Conservation (phyloP, 2,329 filamentous ascomycete species). For the Biscogniauxia mediterranea region DNA sequence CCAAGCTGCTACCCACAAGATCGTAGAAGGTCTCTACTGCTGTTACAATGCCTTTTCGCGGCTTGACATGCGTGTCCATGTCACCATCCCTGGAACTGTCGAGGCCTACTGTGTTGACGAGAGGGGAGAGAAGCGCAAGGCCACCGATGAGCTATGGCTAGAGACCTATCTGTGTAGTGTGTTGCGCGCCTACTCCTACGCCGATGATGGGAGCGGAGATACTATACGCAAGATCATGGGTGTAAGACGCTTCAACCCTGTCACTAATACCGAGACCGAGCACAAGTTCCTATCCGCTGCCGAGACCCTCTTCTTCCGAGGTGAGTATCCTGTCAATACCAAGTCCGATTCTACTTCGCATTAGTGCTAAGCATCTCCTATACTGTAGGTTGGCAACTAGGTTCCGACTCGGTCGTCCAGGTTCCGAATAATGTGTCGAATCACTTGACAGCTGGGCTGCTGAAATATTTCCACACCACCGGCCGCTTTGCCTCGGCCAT, state of each 20-base stretch:
- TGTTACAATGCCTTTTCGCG: constrained; percentile 99
- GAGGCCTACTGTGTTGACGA: constrained; percentile 98
- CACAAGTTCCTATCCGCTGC: constrained; percentile 94
- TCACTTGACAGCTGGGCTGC: constrained; percentile 86
- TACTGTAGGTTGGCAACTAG: constrained; percentile 79
- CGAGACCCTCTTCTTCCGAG: constrained; percentile 91
- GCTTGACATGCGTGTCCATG: constrained; percentile 96
- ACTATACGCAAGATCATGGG: constrained; percentile 96
- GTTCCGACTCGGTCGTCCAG: constrained; percentile 94
- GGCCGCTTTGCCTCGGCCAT: constrained; percentile 93
- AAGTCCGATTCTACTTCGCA: neutral
- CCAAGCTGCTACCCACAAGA: constrained; percentile 74
- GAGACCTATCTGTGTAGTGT: constrained; percentile 97
- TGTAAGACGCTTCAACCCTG: constrained; percentile 94
- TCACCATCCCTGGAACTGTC: constrained; percentile 93
- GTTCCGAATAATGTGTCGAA: constrained; percentile 97
- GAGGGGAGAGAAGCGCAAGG: constrained; percentile 88
- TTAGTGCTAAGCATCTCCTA: constrained; percentile 6
- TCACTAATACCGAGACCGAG: constrained; percentile 97
- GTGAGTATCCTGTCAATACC: constrained; percentile 42
- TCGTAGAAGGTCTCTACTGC: constrained; percentile 91
- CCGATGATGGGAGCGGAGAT: constrained; percentile 91
- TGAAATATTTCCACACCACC: constrained; percentile 94
- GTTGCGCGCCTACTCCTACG: constrained; percentile 91
- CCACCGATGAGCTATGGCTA: constrained; percentile 91